A percentile compares a stretch with the other conserved stretches of the same genome.
These are phyloP conservation scores for Spergularia marina DNA, from an alignment of 148 eudicot species.

Conservation along the genomic window DNA sequence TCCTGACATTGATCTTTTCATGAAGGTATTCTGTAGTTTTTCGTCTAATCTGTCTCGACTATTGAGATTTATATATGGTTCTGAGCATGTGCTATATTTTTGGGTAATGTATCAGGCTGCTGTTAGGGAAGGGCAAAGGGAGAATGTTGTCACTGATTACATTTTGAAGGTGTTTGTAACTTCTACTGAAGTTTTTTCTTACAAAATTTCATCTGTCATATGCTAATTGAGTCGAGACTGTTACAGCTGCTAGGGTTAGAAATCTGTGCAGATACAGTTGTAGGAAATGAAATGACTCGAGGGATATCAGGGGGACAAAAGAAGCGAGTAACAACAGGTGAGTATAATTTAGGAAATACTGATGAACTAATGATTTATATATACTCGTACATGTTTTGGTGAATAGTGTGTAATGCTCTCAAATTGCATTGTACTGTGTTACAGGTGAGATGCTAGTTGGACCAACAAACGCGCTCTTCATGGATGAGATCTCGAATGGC, in stretches of 20 bases:
- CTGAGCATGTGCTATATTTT: no score
- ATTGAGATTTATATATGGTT: background rate
- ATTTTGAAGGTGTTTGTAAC: constrained; percentile 33
- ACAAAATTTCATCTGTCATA: background rate
- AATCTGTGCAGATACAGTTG: constrained; percentile 40
- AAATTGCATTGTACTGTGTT: background rate
- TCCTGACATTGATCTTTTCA: constrained; percentile 42
- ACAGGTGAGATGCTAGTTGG: constrained; percentile 61
- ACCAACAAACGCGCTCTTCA: constrained; percentile 42
- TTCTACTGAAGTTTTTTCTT: background rate
- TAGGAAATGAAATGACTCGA: constrained; percentile 41
- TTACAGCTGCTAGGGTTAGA: constrained; percentile 41
- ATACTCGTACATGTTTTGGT: background rate
- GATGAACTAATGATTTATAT: background rate
- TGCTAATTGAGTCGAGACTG: background rate
- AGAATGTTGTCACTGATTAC: constrained; percentile 30
- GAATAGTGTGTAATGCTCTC: background rate
- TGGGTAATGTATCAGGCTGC: constrained; percentile 20
- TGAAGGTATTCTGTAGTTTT: constrained; percentile 33
- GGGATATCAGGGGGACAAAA: constrained; percentile 55
- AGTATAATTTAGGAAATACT: background rate
- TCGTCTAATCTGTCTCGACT: background rate
- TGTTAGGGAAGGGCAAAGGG: constrained; percentile 31
- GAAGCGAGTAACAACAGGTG: constrained; percentile 49
- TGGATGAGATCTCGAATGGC: constrained; percentile 64